Evolutionary conservation across 75 land plant species (phyloP).

Genomic region (Pinus taeda): DNA sequence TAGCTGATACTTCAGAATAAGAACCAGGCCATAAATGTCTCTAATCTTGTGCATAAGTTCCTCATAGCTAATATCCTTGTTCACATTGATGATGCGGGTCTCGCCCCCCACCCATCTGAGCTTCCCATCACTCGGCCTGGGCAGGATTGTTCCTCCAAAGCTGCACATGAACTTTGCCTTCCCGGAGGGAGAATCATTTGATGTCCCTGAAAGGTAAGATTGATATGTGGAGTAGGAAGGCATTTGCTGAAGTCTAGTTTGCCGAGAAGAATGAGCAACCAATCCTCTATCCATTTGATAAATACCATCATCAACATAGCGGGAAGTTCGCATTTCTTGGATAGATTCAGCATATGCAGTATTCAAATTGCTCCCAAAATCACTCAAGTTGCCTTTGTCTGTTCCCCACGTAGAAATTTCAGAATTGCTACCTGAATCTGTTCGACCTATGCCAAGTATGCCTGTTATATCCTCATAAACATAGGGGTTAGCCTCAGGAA

Average conservation of each 20-base stretch:
- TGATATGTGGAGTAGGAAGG: background rate
- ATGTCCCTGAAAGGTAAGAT: constrained; percentile 30
- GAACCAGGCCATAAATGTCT: constrained; percentile 52
- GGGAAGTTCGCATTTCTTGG: constrained; percentile 6
- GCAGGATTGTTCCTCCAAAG: constrained; percentile 79
- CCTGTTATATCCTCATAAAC: constrained; percentile 49
- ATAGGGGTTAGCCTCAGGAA: constrained; percentile 18
- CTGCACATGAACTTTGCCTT: constrained; percentile 75
- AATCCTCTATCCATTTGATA: constrained; percentile 4
- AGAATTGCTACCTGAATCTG: constrained; percentile 52
- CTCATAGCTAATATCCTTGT: constrained; percentile 44
- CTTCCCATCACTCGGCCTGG: constrained; percentile 86
- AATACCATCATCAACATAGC: constrained; percentile 3
- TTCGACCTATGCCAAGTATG: constrained; percentile 35
- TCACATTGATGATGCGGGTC: constrained; percentile 58
- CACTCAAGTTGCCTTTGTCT: constrained; percentile 26
- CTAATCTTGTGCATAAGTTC: constrained; percentile 66
- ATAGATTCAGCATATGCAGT: constrained; percentile 1
- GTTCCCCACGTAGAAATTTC: constrained; percentile 27
- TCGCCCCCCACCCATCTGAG: constrained; percentile 91
- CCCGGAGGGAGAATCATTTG: constrained; percentile 23
- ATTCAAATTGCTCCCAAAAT: constrained; percentile 29
- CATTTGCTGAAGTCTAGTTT: constrained; percentile 3
- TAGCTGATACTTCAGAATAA: constrained; percentile 80
- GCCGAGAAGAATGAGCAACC: background rate